Evolutionary conservation across 2,329 filamentous ascomycete species (phyloP).

Genomic region (Penicillium sp.): DNA sequence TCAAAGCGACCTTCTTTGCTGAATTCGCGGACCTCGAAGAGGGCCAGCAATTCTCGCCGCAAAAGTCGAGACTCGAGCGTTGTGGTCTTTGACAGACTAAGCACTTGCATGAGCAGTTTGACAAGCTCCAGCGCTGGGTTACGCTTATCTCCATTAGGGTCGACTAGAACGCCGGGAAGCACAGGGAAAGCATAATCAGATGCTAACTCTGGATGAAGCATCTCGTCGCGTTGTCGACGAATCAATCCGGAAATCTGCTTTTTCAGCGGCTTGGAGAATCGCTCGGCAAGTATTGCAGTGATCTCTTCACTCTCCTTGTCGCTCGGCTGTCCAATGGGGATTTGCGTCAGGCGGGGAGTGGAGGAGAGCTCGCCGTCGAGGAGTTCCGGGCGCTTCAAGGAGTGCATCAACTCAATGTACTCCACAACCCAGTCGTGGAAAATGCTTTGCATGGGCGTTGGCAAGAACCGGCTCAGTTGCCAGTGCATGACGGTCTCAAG

Average conservation of each 20-base stretch:
- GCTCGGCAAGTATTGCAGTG: slow-evolving; percentile 69
- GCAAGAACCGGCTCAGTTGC: slow-evolving; percentile 91
- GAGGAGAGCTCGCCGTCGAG: slow-evolving; percentile 57
- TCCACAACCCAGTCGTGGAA: slow-evolving; percentile 94
- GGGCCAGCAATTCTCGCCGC: slow-evolving; percentile 79
- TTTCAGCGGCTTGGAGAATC: slow-evolving; percentile 84
- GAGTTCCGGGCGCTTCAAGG: slow-evolving; percentile 65
- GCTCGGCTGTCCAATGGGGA: slow-evolving; percentile 56
- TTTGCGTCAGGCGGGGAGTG: slow-evolving; percentile 59
- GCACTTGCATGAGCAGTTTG: slow-evolving; percentile 87
- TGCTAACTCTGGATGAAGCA: slow-evolving; percentile 83
- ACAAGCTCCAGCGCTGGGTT: slow-evolving; percentile 87
- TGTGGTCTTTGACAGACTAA: slow-evolving; percentile 87
- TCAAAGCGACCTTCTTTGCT: slow-evolving; percentile 79
- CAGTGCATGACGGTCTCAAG: slow-evolving; percentile 96
- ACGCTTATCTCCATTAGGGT: slow-evolving; percentile 56
- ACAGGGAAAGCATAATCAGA: slow-evolving; percentile 81
- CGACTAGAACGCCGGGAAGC: slow-evolving; percentile 55
- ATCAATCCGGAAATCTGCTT: slow-evolving; percentile 83
- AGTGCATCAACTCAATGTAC: slow-evolving; percentile 92
- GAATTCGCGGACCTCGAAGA: slow-evolving; percentile 96
- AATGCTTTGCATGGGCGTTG: slow-evolving; percentile 70
- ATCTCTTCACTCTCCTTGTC: slow-evolving; percentile 60
- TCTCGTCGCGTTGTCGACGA: slow-evolving; percentile 78
- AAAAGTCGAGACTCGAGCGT: slow-evolving; percentile 82